Percentiles rank a stretch among this genome's conserved stretches.
Conservation (phyloP, 371 early-diverging fungal genomes). For the Choanephora cucurbitarum region DNA sequence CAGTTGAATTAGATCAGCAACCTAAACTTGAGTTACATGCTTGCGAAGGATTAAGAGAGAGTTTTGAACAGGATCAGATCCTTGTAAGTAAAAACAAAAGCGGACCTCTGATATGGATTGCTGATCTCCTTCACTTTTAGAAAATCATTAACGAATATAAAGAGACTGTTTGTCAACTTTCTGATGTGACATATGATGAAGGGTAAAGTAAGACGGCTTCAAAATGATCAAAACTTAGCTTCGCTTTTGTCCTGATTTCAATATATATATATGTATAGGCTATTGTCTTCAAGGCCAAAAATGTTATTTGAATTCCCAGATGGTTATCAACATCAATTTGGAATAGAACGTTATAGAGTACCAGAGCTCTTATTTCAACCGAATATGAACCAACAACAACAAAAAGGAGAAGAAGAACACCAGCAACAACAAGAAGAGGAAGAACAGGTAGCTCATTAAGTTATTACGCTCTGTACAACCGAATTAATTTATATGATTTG, state of each 20-base stretch:
- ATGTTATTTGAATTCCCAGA: slow-evolving; percentile 93
- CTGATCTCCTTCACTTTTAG: no score
- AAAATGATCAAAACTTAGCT: no score
- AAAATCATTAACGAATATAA: slow-evolving; percentile 84
- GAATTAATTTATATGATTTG: no score
- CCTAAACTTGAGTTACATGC: slow-evolving; percentile 59
- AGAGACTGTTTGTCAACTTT: slow-evolving; percentile 86
- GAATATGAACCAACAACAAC: background rate
- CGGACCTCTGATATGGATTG: no score
- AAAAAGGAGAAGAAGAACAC: background rate
- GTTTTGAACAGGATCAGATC: slow-evolving; percentile 70
- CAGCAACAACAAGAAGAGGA: slow-evolving; percentile 1
- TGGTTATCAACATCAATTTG: slow-evolving; percentile 87
- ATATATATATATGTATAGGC: slow-evolving; percentile 27
- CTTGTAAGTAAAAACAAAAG: slow-evolving; percentile 46
- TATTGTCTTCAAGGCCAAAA: slow-evolving; percentile 60
- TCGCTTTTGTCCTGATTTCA: no score
- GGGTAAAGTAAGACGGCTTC: slow-evolving; percentile 48
- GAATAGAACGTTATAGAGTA: slow-evolving; percentile 76
- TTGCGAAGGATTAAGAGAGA: slow-evolving; percentile 59
- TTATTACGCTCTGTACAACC: no score
- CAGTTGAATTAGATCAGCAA: slow-evolving; percentile 71
- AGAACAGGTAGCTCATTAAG: slow-evolving; percentile 12
- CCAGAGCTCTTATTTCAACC: slow-evolving; percentile 81
- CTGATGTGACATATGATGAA: slow-evolving; percentile 70